Base-by-base conservation (phyloP, 371 early-diverging fungal genomes). In the Mortierella sp. region DNA sequence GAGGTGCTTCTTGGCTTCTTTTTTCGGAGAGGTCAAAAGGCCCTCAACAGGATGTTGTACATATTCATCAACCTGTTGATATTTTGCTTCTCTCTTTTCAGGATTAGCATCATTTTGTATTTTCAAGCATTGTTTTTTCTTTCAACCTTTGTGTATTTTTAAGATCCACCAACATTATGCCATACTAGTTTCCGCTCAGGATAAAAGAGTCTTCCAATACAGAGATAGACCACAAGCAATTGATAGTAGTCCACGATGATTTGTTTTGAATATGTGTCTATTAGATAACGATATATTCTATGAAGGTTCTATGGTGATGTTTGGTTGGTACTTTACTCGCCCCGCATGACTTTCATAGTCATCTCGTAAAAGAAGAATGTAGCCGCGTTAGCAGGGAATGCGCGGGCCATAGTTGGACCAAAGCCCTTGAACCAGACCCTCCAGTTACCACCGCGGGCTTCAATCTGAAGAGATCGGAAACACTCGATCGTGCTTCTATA, bases 321-420 rank as follows among this genome's bases (percentile, higher is more conserved):
- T 6, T 5, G 17, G 7, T 23, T 30, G 23, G 4, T 0, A 6
- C 28, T 43, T 37, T 69, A 76, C 27, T 59, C 70, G 44, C 70
- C 70, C 8, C 79, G 64, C 67, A 85, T 65, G 28, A 81, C 23
- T 68, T 89, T 86, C 84, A 90, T 88, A 15, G 91, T 83, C 90
- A 87, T 85, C 73, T 92, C 92, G 64, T 89, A 93, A 17, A 89
- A 92, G 70, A 91, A 87, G 76, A 94, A 93, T 0, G 94, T 94
- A 43, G 93, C 94, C 1, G 94, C 94, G 56, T 94, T 94, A 28
- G 95, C 95, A 47, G 95, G 95, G 89, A 94, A 94, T 19, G 95
- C 95, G 52, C 95, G 82, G n/a, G 91, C 86, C 82, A 95, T 84
- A 3, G 95, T 93, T 2, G 95, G 94, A 1, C 89, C 92, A 63